Evolutionary conservation across 805 yeast species (phyloP), one percentile per base, ranked within the genome.

Genomic region (Naumovozyma dairenensis): DNA sequence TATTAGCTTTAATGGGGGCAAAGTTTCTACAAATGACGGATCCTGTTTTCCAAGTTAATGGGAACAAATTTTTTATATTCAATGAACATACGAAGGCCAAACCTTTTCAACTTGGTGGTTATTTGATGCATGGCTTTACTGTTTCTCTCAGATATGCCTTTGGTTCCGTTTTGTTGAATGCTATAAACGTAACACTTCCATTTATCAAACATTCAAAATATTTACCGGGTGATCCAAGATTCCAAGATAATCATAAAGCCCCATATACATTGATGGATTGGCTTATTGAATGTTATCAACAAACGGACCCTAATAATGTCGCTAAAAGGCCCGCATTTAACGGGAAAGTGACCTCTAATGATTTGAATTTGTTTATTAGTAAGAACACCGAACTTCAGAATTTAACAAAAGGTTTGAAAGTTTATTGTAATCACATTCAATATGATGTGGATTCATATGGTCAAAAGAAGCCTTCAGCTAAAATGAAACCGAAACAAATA

Each of bases 391-490:
- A 37, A 16, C 29, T 45, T 21, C 32, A 37, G 22, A 41, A 38
- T 22, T 37, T 45, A 31, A 15, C 39, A 14, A 43, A 45, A 26
- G 51, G 48, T 16, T 21, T 47, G 16, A 45, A 45, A 29, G 46
- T 44, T 28, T 35, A 47, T 33, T 37, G 49, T 28, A 41, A 43
- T 2, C 39, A 47, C 30, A 43, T 47, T 21, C 45, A 47, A 28
- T 47, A 47, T 31, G 38, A 44, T 37, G 38, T 43, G n/a, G 34
- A 41, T 19, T 35, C 46, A 29, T 40, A 45, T 38, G 49, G 49
- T 18, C 32, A 42, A 12, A 31, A 45, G 22, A 46, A 46, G 20
- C 38, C 42, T 18, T 42, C 49, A 21, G 36, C 27, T n/a, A 45
- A 36, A 31, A 39, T 30, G 33, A 37, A 34, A 35, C 35, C 40